Base-by-base conservation (phyloP, 2,329 filamentous ascomycete species). In the Monosporascus sp. region DNA sequence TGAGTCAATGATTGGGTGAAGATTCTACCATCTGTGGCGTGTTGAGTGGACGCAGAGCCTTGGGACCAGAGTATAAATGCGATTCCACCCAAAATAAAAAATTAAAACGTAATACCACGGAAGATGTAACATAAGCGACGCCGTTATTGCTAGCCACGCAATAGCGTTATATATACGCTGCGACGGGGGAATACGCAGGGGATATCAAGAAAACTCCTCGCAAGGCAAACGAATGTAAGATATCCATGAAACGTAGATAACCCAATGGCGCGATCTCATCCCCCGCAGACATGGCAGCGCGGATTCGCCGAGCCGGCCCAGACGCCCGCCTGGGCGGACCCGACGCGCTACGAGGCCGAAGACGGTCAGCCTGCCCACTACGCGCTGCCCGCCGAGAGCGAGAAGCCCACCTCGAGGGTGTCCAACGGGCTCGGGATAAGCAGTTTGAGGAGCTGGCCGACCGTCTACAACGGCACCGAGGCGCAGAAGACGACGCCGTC, bases 401-500 rank as follows among this genome's bases (percentile, higher is more conserved):
- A 45, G 43, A 45, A 45, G 43, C 43, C 43, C 43, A 45, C 43
- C 24, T 45, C 43, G 15, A 28, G 15, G 7, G 43, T n/a, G 22
- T 2, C 43, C 14, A 45, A 45, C 22, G 43, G 6, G 20, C 20
- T 45, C 24, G 22, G 43, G 5, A 11, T 24, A 1, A n/a, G 43
- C 43, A 45, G 43, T 24, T 24, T 45, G 11, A 45, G 43, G 22
- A 45, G 43, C 43, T 45, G 43, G 43, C 43, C 43, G 43, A 28
- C 15, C 5, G 24, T 45, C 4, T 45, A 45, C 24, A 45, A 45
- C 22, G 43, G 43, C 11, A 45, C 22, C 20, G 43, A 45, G 43
- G 43, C 41, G 20, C 17, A 17, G 43, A 6, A 45, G 43, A 28
- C 20, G 43, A 18, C 20, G 43, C 65, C 65, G 1, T 50, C 57